Base-by-base conservation (phyloP, 1,284 basidiomycete genomes). In the Ustilago hordei region DNA sequence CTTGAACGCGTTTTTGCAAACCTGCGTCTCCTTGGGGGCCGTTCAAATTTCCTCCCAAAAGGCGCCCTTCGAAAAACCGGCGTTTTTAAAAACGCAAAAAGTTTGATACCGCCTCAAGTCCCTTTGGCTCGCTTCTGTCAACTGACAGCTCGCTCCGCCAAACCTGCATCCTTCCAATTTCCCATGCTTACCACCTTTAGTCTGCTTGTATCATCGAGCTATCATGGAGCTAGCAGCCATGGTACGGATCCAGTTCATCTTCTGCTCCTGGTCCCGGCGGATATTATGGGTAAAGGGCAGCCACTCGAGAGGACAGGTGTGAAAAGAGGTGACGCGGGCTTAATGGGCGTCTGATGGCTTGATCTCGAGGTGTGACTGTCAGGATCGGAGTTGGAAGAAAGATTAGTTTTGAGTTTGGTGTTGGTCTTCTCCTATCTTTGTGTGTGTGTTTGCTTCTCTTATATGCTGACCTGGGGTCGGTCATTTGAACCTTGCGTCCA, bases 161-260 rank as follows among this genome's bases (percentile, higher is more conserved):
- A 50, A 28, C 28, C 48, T 34, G 48, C 48, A 50, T 28, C 28
- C 31, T 32, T 50, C 48, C 48, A 28, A 32, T 31, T 55, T 55
- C 54, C 36, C 54, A 55, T 55, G 36, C 54, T 36, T 39, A 55
- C 35, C n/a, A 31, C 2, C 54, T 55, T n/a, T 50, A 55, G 54
- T 28, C 54, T 55, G 35, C 35, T 55, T 28, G 19, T 34, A 3
- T 28, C 23, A 28, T 28, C 23, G 23, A 28, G 15, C 36, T 13
- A 36, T 23, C 35, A 28, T 28, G 23, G 54, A 55, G 54, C 54
- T 55, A 55, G 35, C 35, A 13, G 54, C 54, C 54, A 12, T 55
- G 8, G 54, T 55, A 35, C 35, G 23, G 41, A 12, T 39, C 19
- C 4, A 3, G 41, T 9, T 15, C 31, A 8, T 34, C 17, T 36